Evolutionary conservation across 2,329 filamentous ascomycete genomes (phyloP).

Genomic region (Pseudogymnoascus sp.): DNA sequence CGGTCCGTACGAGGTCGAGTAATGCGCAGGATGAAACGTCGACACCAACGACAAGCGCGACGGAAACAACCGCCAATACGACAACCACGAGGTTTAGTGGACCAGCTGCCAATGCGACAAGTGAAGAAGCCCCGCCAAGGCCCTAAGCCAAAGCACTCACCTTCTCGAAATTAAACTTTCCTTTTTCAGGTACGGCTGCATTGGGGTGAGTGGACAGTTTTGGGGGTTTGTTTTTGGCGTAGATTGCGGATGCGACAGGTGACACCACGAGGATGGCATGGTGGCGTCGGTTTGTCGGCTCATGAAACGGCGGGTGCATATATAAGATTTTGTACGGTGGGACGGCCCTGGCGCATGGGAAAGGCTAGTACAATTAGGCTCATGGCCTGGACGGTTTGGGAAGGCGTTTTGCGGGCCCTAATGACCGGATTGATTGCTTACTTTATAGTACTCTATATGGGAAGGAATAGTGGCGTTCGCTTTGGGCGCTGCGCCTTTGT

Average conservation of each 20-base stretch:
- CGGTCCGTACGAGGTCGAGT: neutral
- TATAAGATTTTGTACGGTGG: neutral
- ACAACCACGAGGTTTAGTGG: neutral
- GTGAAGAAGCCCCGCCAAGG: neutral
- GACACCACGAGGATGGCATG: neutral
- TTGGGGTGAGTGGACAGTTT: neutral
- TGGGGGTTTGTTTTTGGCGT: neutral
- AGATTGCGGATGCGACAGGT: neutral
- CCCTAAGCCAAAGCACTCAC: neutral
- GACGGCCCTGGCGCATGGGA: constrained; percentile 4
- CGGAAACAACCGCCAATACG: constrained; percentile 4
- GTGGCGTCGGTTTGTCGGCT: neutral
- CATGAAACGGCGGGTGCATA: constrained; percentile 5
- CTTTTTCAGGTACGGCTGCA: constrained; percentile 4
- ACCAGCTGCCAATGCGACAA: neutral
- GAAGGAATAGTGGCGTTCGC: neutral
- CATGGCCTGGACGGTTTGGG: constrained; percentile 5
- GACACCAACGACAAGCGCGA: neutral
- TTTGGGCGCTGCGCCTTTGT: neutral
- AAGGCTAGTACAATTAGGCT: constrained; percentile 8
- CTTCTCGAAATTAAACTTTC: constrained; percentile 3
- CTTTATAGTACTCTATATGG: constrained; percentile 2
- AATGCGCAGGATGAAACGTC: neutral
- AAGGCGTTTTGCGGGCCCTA: constrained; percentile 4
- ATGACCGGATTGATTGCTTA: constrained; percentile 6